phyloP scores from a whole-genome alignment of 2,329 filamentous ascomycete species.

The Tolypocladium sp. region DNA sequence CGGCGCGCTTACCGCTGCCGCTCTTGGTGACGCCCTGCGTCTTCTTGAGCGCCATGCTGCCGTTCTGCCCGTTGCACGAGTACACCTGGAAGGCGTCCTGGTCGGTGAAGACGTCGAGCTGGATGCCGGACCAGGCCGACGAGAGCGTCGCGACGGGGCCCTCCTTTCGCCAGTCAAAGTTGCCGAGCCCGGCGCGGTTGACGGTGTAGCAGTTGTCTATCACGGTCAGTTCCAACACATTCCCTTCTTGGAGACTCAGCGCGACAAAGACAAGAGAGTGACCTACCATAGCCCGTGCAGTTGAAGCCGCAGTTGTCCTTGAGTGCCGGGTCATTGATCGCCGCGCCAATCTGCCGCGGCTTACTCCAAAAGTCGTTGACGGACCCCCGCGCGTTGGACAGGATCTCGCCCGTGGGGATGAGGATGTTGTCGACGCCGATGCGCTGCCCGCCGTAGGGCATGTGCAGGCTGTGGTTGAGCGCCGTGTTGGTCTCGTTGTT shows the following conservation, averaged over 20 bases:
- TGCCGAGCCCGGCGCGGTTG: conserved; percentile 47
- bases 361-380: conserved; percentile 77
- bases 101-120: conserved; percentile 71
- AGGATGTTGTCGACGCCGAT: conserved; percentile 61
- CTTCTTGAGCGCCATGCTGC: conserved; percentile 57
- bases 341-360: conserved; percentile 70
- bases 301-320: conserved; percentile 67
- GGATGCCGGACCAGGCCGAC: conserved; percentile 72
- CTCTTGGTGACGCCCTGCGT: conserved; percentile 52
- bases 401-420: conserved; percentile 67
- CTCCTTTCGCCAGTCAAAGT: conserved; percentile 54
- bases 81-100: conserved; percentile 87
- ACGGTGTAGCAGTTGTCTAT: conserved; percentile 62
- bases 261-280: not conserved
- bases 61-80: conserved; percentile 70
- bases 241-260: not conserved
- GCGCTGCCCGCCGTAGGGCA: conserved; percentile 65
- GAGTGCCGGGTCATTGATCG: conserved; percentile 53
- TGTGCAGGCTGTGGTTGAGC: conserved; percentile 62
- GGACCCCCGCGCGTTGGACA: conserved; percentile 55
- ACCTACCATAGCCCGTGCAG: conserved; percentile 76
- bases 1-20: not conserved
- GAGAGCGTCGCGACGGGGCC: conserved; percentile 57
- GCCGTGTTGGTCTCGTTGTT: conserved; percentile 58
- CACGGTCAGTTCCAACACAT: not conserved